phyloP scores from a whole-genome alignment of 2,329 filamentous ascomycete species.

The Diaporthe humulicola region DNA sequence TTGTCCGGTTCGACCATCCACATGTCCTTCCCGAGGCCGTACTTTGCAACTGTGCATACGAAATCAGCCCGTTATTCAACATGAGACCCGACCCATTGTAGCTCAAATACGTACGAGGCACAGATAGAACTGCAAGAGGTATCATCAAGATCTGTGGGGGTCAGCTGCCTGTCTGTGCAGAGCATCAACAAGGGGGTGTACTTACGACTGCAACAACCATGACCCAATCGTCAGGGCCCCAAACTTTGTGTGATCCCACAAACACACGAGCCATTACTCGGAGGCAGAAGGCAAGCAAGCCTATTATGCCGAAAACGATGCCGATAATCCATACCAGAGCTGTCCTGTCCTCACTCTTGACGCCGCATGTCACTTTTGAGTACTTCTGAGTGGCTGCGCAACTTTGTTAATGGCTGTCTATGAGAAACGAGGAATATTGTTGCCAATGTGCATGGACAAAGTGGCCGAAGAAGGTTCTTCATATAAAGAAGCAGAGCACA shows the following conservation, averaged over 20 bases:
- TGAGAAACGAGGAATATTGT: too few species aligned
- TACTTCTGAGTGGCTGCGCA: constrained; percentile 48
- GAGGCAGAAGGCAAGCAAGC: constrained; percentile 48
- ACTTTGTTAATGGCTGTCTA: neutral
- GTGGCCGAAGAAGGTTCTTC: neutral
- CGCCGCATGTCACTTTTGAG: constrained; percentile 45
- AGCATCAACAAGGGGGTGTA: neutral
- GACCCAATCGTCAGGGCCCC: constrained; percentile 49
- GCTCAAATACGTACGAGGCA: constrained; percentile 44
- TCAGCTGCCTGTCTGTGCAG: constrained; percentile 1
- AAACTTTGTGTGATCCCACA: constrained; percentile 44
- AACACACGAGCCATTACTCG: constrained; percentile 47
- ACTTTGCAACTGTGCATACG: constrained; percentile 49
- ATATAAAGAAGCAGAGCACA: neutral
- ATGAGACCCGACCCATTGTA: neutral
- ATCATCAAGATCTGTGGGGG: constrained; percentile 41
- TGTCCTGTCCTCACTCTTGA: constrained; percentile 45
- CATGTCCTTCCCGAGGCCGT: constrained; percentile 58
- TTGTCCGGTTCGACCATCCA: constrained; percentile 58
- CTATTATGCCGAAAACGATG: constrained; percentile 46
- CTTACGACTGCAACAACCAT: constrained; percentile 47
- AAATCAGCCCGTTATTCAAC: neutral
- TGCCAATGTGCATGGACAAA: neutral
- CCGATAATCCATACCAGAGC: constrained; percentile 45
- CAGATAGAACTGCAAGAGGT: constrained; percentile 43